Evolutionary conservation across 1,284 basidiomycete species (phyloP), one percentile per base, ranked within the genome.

Genomic region (Vanrija pseudolonga): DNA sequence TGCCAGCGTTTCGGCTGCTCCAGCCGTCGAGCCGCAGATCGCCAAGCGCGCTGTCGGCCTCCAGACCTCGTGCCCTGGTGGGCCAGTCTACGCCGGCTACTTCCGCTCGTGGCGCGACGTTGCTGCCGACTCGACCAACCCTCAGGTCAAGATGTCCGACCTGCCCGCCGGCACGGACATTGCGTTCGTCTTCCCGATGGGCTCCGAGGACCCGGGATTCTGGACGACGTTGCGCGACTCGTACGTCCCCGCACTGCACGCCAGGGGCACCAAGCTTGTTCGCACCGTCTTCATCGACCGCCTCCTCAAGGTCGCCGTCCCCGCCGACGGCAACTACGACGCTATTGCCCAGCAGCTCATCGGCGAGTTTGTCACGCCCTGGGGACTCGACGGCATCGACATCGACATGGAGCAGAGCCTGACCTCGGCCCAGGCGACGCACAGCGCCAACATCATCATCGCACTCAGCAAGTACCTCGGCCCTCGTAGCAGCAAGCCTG

Each of bases 381-480:
- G 7, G 18, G 17, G 17, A 2, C 36, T 47, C 15, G 46, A 47
- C 37, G 46, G 46, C 1, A 36, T 47, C 36, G 46, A 47, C 17
- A n/a, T 47, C 22, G 46, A 47, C 22, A 39, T 47, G 14, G 46
- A 47, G 46, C 36, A 47, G 46, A 7, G 4, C 9, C 14, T 47
- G 28, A 11, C 37, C 17, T 20, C 28, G 2, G 14, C 19, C 3
- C 20, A 47, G 46, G 46, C 20, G 6, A 23, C 22, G 20, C 46
- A 47, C 37, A 38, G 23, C 36, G 36, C 37, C 6, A 20, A 4
- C 37, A 47, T 38, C 22, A 20, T 47, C 46, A 15, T 14, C 17
- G 46, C 36, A 3, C 46, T 47, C 17, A 3, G 12, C 46, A 47
- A 47, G 36, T 47, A 47, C 32, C 37, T 47, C 37, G 46, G 46